Base-by-base conservation (phyloP, 345 rosid species). In the Balakata baccata region DNA sequence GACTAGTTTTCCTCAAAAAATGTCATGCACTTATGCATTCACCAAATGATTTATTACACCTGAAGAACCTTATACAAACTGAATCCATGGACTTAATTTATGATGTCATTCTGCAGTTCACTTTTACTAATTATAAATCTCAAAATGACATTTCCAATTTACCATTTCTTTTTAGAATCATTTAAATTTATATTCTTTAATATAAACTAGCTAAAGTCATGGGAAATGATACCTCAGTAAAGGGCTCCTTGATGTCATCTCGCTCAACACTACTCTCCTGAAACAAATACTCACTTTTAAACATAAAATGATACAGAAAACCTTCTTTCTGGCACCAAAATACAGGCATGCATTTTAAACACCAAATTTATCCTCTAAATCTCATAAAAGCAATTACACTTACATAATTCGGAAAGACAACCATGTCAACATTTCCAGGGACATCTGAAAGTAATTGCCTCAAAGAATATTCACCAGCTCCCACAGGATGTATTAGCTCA, bases 221-320 rank as follows among this genome's bases (percentile, higher is more conserved):
- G 46, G 53, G 41, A 34, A 64, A 56, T 49, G 54, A 69, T 87
- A 95, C 99, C 94, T 91, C 98, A 70, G 85, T 92, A 74, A 95
- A 91, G 70, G 98, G 99, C 72, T 90, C 99, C 84, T 79, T 87
- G 71, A 91, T 77, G 81, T 92, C 91, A 69, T 93, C 98, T 67
- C 89, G 81, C 86, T 95, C 99, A 73, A 89, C 89, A 73, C 96
- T 86, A 77, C 94, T 91, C 84, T 95, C 99, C 99, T 95, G 86
- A 81, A 81, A 87, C 73, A 79, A 52, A 23, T 17, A 59, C 74
- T n/a, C 37, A 4, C 50, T 41, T 68, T 74, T 70, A 83, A 54
- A 63, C 25, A 51, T 47, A 50, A 77, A 78, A 18, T 53, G 64
- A 43, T 41, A 54, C 29, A 66, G 18, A 4, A 56, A 66, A 59